These are phyloP conservation scores for Paraconiothyrium sp. DNA, from an alignment of 2,329 filamentous ascomycete genomes.

Conservation along the genomic window DNA sequence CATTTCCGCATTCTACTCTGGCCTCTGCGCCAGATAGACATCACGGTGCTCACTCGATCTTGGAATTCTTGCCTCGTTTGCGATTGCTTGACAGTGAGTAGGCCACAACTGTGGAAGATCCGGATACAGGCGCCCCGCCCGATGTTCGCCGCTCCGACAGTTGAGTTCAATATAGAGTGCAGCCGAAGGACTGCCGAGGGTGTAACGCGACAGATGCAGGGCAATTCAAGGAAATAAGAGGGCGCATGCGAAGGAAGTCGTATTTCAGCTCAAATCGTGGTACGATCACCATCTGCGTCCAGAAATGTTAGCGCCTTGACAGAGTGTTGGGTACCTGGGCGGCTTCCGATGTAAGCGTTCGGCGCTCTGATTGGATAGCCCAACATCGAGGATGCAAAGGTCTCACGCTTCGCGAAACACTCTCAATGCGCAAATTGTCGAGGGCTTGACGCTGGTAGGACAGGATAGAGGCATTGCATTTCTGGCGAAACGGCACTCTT, in stretches of 20 bases:
- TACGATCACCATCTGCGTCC: constrained; percentile 6
- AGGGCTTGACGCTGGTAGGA: constrained; percentile 14
- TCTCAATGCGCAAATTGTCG: constrained; percentile 15
- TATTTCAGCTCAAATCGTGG: constrained; percentile 3
- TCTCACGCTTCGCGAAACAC: constrained; percentile 38
- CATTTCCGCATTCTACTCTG: too few species aligned
- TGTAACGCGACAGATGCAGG: neutral
- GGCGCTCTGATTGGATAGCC: constrained; percentile 35
- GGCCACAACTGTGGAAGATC: too few species aligned
- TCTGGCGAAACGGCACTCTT: neutral
- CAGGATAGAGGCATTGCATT: neutral
- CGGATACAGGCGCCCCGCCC: neutral
- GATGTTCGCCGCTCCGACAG: neutral
- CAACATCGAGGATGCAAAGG: constrained; percentile 27
- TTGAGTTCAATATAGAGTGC: neutral
- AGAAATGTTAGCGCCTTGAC: constrained; percentile 20
- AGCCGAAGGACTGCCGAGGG: neutral
- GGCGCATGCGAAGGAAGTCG: neutral
- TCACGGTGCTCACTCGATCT: too few species aligned
- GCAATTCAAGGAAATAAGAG: neutral
- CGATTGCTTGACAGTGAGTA: too few species aligned
- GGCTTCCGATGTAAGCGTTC: constrained; percentile 35
- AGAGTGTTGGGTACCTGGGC: constrained; percentile 40
- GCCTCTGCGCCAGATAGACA: too few species aligned
- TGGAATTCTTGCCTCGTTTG: too few species aligned